Evolutionary conservation across 73 alveolate species (phyloP).

Genomic region (Paramecium octaurelia): DNA sequence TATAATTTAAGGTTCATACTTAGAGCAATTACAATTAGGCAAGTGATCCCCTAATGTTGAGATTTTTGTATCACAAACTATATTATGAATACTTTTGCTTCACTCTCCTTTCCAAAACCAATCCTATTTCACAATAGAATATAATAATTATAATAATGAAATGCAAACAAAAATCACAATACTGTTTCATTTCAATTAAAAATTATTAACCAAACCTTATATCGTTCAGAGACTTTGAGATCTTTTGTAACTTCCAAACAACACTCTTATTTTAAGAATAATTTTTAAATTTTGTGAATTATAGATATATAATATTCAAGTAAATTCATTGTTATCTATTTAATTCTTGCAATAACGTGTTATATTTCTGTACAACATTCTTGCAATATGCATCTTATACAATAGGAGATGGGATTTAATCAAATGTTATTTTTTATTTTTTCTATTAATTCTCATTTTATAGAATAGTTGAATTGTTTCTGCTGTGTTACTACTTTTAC

Average conservation of each 20-base stretch:
- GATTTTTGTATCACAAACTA: background rate
- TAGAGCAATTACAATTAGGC: too few relatives aligned
- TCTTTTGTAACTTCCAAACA: background rate
- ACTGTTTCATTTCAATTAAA: background rate
- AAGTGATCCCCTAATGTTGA: background rate
- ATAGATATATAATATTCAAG: background rate
- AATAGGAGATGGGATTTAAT: background rate
- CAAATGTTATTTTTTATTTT: background rate
- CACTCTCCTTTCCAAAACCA: background rate
- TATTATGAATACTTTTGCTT: background rate
- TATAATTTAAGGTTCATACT: background rate
- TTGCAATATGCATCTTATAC: slow-evolving; percentile 11
- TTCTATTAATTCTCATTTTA: background rate
- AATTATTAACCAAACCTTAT: too few relatives aligned
- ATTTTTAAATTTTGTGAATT: background rate
- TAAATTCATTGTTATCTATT: background rate
- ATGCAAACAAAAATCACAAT: background rate
- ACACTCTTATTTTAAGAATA: background rate
- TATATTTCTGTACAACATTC: background rate
- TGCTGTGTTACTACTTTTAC: background rate
- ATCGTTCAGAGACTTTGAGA: background rate
- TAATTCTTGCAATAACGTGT: background rate
- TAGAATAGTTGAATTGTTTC: background rate
- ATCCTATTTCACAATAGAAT: background rate
- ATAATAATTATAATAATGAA: too few relatives aligned